Evolutionary conservation across 2,329 filamentous ascomycete genomes (phyloP).

Genomic region (Fusarium goolgardi): DNA sequence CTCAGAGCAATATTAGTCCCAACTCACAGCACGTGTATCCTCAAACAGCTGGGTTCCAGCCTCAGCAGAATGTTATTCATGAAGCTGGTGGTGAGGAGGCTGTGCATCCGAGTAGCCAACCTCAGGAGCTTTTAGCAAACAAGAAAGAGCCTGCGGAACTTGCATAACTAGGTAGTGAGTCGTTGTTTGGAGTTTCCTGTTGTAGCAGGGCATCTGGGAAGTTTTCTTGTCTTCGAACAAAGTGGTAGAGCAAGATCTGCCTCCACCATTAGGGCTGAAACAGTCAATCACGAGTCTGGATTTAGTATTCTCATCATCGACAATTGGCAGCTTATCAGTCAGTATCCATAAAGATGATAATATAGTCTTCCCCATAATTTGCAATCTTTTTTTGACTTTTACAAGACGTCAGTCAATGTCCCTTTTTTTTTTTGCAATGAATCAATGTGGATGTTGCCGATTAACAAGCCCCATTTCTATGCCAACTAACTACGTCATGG

Average conservation of each 20-base stretch:
- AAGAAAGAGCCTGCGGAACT: conserved; percentile 23
- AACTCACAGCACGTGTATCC: background rate
- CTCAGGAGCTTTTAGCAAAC: conserved; percentile 17
- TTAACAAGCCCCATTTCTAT: conserved; percentile 19
- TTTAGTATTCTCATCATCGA: background rate
- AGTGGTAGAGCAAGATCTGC: background rate
- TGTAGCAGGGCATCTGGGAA: background rate
- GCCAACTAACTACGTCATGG: conserved; percentile 41
- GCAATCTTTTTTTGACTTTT: background rate
- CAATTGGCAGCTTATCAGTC: background rate
- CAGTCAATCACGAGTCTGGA: background rate
- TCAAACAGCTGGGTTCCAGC: background rate
- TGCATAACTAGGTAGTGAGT: background rate
- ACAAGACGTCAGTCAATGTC: background rate
- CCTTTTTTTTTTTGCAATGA: background rate
- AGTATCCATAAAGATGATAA: background rate
- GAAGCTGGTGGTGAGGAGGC: conserved; percentile 25
- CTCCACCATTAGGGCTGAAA: conserved; percentile 21
- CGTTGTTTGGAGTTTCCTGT: background rate
- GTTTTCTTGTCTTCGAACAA: background rate
- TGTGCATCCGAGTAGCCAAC: conserved; percentile 6
- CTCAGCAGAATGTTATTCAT: conserved; percentile 13
- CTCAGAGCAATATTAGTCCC: background rate
- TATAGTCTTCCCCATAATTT: conserved; percentile 11
- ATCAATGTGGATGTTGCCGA: background rate